Base-by-base conservation (phyloP, 257 asterid species). In the Nicotiana noctiflora region DNA sequence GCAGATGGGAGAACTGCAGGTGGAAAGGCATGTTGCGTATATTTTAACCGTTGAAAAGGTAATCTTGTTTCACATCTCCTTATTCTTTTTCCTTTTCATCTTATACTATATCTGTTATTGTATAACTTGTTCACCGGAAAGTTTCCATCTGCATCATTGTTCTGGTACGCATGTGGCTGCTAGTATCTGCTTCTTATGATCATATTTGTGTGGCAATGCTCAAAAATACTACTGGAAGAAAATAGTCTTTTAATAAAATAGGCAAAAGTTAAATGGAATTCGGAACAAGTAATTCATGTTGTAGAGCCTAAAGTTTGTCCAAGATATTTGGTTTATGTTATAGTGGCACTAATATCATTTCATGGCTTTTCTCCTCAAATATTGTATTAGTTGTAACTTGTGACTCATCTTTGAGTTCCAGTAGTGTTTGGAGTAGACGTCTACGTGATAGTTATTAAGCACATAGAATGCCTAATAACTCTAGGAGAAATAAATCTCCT, bases 21-120 rank as follows among this genome's bases (percentile, higher is more conserved):
- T 64, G 67, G 84, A 84, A 46, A 81, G 81, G 55, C 86, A 84
- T 68, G 49, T 59, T 12, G 77, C 77, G 64, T 84, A 56, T 77
- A 84, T 84, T 15, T n/a, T 84, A 76, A 25, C 82, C 19, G 81
- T 67, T 76, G 82, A 84, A 59, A 81, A 84, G 86, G 86, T 84
- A 78, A 12, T 11, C n/a, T 59, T 77, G 51, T 77, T 32, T 46
- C 18, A 60, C 53, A 6, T 56, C 51, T 15, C 3, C 49, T 64
- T 15, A 12, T 64, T 14, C 25, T 23, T 60, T 60, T 60, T 14
- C 19, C 68, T n/a, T 63, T 27, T 27, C 70, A 63, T 63, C 19
- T 1, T 63, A 63, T 63, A 27, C 29, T 27, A 3, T 27, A 63
- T 63, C 15, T 63, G 44, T 63, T 27, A 6, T 63, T 63, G n/a